Evolutionary conservation across 495 filamentous ascomycete species (phyloP).

Genomic region (Gamarada debralockiae): DNA sequence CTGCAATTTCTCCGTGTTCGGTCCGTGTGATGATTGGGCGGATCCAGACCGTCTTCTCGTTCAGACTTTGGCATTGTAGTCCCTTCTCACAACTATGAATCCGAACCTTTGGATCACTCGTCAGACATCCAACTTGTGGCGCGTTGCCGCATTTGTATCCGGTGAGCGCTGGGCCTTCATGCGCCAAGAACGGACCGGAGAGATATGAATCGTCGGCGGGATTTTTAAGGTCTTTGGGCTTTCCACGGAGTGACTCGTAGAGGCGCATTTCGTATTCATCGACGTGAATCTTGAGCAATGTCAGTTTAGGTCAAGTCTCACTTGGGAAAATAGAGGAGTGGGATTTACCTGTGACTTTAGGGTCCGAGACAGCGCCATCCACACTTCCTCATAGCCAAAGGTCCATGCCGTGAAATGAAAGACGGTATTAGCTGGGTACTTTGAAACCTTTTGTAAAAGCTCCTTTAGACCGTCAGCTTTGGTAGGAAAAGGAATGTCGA

Average conservation of each 20-base stretch:
- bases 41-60: conserved; percentile 65
- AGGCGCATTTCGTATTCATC: conserved; percentile 75
- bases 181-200: conserved; percentile 34
- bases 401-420: conserved; percentile 93
- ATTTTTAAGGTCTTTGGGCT: background rate
- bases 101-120: conserved; percentile 55
- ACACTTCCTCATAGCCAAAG: conserved; percentile 90
- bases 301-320: background rate
- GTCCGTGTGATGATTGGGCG: conserved; percentile 65
- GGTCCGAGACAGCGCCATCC: conserved; percentile 72
- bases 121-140: conserved; percentile 66
- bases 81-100: conserved; percentile 86
- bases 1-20: conserved; percentile 57
- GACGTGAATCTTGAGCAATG: conserved; percentile 64
- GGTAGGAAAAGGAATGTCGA: conserved; percentile 39
- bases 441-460: conserved; percentile 61
- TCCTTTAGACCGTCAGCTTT: conserved; percentile 74
- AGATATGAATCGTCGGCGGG: conserved; percentile 10
- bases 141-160: conserved; percentile 77
- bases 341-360: conserved; percentile 57
- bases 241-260: conserved; percentile 57
- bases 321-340: background rate
- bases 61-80: conserved; percentile 54
- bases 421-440: conserved; percentile 69
- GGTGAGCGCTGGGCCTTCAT: conserved; percentile 62